phyloP scores from a whole-genome alignment of 2,329 filamentous ascomycete genomes.

The Beauveria rudraprayagi region DNA sequence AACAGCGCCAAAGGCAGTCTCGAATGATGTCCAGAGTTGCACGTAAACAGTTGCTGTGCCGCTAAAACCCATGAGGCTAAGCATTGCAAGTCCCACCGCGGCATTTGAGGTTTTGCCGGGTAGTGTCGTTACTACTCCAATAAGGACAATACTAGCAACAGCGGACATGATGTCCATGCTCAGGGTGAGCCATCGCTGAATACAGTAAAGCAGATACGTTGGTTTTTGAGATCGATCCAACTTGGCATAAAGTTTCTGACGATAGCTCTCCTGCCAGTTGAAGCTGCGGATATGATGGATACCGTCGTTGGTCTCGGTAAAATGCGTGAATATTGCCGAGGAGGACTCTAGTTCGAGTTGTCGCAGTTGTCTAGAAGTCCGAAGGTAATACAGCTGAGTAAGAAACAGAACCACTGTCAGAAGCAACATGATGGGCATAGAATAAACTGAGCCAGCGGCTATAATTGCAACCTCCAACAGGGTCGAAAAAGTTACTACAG shows the following conservation, averaged over 20 bases:
- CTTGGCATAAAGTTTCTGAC: constrained; percentile 33
- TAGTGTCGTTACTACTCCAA: constrained; percentile 25
- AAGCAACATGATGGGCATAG: constrained; percentile 31
- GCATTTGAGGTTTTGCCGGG: background rate
- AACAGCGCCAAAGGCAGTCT: too few relatives aligned
- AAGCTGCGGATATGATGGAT: constrained; percentile 20
- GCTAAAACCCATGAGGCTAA: too few relatives aligned
- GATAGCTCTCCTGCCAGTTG: constrained; percentile 21
- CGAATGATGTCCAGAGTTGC: background rate
- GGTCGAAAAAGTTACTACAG: background rate
- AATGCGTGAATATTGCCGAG: constrained; percentile 33
- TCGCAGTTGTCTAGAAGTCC: constrained; percentile 47
- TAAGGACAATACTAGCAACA: constrained; percentile 23
- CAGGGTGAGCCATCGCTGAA: constrained; percentile 38
- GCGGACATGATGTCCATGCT: constrained; percentile 29
- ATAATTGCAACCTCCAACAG: constrained; percentile 24
- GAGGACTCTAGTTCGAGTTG: constrained; percentile 45
- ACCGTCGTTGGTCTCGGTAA: constrained; percentile 27
- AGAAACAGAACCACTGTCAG: constrained; percentile 8
- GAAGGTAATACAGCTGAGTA: constrained; percentile 25
- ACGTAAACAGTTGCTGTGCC: background rate
- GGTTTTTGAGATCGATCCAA: constrained; percentile 24
- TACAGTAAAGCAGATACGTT: constrained; percentile 31
- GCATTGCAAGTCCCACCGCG: background rate
- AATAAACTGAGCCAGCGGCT: background rate